These are phyloP conservation scores for Poa pratensis DNA, from an alignment of 176 grass and related monocot genomes.

Conservation along the genomic window DNA sequence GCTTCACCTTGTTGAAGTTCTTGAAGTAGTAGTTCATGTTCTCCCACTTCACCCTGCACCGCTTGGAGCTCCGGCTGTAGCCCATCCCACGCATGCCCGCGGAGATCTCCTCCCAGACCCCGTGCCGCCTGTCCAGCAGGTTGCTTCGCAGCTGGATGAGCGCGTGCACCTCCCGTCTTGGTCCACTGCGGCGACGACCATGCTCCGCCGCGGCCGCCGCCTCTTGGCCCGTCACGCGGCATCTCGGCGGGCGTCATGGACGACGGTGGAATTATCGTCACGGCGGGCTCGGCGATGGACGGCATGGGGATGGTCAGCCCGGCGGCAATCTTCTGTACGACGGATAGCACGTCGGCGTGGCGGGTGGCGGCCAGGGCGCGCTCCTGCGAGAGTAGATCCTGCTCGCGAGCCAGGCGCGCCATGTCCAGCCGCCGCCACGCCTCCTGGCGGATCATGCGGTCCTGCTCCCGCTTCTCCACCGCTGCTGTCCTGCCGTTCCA, in stretches of 20 bases:
- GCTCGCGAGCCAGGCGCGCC: constrained; percentile 69
- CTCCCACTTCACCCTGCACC: constrained; percentile 96
- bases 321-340: constrained; percentile 76
- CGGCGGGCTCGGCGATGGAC: constrained; percentile 42
- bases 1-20: constrained; percentile 95
- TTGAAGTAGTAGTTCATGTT: constrained; percentile 65
- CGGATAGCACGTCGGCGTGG: constrained; percentile 73
- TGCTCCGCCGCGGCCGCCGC: no score
- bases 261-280: not conserved
- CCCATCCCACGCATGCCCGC: constrained; percentile 68
- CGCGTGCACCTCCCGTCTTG: no score
- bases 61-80: constrained; percentile 73
- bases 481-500: constrained; percentile 88
- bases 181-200: no score
- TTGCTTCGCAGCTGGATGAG: constrained; percentile 25
- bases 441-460: constrained; percentile 87
- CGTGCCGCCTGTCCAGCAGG: constrained; percentile 41
- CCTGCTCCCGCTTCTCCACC: constrained; percentile 86
- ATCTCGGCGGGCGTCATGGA: not conserved
- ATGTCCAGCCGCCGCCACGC: constrained; percentile 89
- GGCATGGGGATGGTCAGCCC: constrained; percentile 71
- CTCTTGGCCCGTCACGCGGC: no score
- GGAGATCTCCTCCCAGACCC: constrained; percentile 95
- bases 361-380: constrained; percentile 74
- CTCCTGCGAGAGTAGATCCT: constrained; percentile 81